Base-by-base conservation (phyloP, 2,329 filamentous ascomycete genomes). In the Phoma sp. region DNA sequence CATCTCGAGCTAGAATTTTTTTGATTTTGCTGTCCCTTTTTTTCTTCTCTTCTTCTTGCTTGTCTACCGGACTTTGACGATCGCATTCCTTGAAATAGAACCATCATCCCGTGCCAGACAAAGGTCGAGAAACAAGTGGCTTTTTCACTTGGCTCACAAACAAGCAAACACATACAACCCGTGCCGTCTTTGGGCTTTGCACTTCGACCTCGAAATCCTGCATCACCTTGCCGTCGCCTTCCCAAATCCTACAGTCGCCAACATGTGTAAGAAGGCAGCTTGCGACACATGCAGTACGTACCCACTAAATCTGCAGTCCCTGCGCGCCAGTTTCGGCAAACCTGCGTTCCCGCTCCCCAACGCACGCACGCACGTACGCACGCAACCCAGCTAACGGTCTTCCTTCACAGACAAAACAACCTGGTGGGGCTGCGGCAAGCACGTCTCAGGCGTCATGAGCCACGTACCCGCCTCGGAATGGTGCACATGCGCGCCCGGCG, bases 381-480 rank as follows among this genome's bases (percentile, higher is more conserved):
- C 29, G 22, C 22, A 24, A 31, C 29, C 3, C 2, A 13, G 29
- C 49, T 47, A 17, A 43, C 33, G 44, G 49, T 44, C n/a, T 4
- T 4, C 48, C 38, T 32, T 12, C 22, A 29, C 37, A 69, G 85
- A 80, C 57, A 87, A 87, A 69, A 74, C 76, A 36, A 82, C 84
- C 51, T 90, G 87, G 87, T 84, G 80, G 76, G 87, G 87, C 58
- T 89, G 87, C 73, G 86, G 86, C 59, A 78, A 65, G 57, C 85
- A 90, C 76, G 78, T 89, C 62, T 76, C 84, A 12, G 73, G 73
- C 15, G 87, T 91, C 64, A 84, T 91, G 78, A 84, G 87, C 71
- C 67, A 72, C 24, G 72, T 90, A 38, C 81, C 85, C 4, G 76
- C 79, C 32, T 74, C 78, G 6, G 80, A 90, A 36, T 84, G 87